These are phyloP conservation scores for Rhynchosporium secalis DNA, from an alignment of 2,329 filamentous ascomycete genomes.

Conservation along the genomic window DNA sequence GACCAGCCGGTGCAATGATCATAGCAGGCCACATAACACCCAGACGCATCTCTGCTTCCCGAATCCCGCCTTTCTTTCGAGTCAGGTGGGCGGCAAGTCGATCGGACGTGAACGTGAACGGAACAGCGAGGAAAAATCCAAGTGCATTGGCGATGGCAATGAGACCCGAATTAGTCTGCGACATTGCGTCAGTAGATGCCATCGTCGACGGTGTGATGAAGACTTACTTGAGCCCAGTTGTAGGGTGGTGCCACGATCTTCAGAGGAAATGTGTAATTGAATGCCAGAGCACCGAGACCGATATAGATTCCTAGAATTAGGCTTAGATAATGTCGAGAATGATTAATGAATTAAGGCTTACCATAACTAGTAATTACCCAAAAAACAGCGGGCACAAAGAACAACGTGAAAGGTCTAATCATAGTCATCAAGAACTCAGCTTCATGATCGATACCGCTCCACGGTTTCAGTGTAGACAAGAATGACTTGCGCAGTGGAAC, in stretches of 20 bases:
- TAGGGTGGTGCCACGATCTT: constrained; percentile 48
- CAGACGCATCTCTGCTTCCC: constrained; percentile 45
- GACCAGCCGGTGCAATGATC: constrained; percentile 54
- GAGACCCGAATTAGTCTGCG: constrained; percentile 42
- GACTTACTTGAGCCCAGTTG: constrained; percentile 46
- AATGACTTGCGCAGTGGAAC: constrained; percentile 45
- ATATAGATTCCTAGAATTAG: constrained; percentile 44
- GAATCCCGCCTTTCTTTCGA: constrained; percentile 42
- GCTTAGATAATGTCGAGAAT: not conserved
- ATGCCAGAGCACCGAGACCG: constrained; percentile 50
- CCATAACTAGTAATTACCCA: constrained; percentile 54
- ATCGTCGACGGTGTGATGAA: not conserved
- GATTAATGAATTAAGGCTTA: constrained; percentile 19
- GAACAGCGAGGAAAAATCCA: constrained; percentile 45
- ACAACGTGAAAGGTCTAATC: constrained; percentile 48
- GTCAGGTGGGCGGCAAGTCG: constrained; percentile 43
- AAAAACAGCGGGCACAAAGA: constrained; percentile 49
- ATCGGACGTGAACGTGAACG: constrained; percentile 46
- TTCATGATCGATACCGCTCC: constrained; percentile 46
- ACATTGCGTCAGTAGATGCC: not conserved
- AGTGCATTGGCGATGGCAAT: constrained; percentile 44
- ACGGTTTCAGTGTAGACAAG: constrained; percentile 46
- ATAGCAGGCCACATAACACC: constrained; percentile 51
- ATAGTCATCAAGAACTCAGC: constrained; percentile 49
- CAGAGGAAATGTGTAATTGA: constrained; percentile 52